phyloP scores from a whole-genome alignment of 495 filamentous ascomycete species.

The Penicillium malachiteum region DNA sequence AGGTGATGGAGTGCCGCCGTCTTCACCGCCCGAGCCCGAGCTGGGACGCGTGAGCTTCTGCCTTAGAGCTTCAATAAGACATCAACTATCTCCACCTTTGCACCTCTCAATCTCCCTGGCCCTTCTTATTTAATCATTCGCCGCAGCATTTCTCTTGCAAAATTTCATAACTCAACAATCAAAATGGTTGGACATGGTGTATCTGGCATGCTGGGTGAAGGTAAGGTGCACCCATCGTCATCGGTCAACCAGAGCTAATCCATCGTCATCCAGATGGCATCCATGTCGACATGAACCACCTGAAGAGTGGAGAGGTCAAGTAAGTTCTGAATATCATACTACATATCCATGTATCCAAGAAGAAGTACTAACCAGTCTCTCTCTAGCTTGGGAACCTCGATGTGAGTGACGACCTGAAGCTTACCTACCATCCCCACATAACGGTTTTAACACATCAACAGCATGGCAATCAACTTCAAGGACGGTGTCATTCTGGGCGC shows the following conservation, averaged over 20 bases:
- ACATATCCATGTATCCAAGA: too few species aligned
- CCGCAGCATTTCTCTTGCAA: conserved; percentile 3
- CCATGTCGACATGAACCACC: conserved; percentile 94
- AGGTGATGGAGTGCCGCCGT: too few species aligned
- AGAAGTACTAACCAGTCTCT: conserved; percentile 26
- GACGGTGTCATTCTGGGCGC: conserved; percentile 95
- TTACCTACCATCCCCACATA: conserved; percentile 14
- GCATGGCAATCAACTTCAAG: conserved; percentile 88
- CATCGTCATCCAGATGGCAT: conserved; percentile 75
- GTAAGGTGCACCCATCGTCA: conserved; percentile 43
- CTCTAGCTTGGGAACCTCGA: conserved; percentile 87
- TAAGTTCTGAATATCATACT: conserved; percentile 43
- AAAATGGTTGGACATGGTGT: conserved; percentile 51
- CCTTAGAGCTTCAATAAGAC: conserved; percentile 30
- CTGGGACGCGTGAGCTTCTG: conserved; percentile 40
- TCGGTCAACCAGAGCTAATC: conserved; percentile 24
- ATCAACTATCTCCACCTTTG: conserved; percentile 13
- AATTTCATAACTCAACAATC: conserved; percentile 4
- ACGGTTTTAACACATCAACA: conserved; percentile 23
- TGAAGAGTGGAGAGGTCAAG: conserved; percentile 91
- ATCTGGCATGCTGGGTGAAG: conserved; percentile 71
- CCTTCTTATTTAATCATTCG: background rate
- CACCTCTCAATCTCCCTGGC: conserved; percentile 8
- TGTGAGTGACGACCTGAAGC: conserved; percentile 60
- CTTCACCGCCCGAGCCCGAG: conserved; percentile 37